Evolutionary conservation across 148 eudicot species (phyloP).

Genomic region (Rhododendron kiyosumense): DNA sequence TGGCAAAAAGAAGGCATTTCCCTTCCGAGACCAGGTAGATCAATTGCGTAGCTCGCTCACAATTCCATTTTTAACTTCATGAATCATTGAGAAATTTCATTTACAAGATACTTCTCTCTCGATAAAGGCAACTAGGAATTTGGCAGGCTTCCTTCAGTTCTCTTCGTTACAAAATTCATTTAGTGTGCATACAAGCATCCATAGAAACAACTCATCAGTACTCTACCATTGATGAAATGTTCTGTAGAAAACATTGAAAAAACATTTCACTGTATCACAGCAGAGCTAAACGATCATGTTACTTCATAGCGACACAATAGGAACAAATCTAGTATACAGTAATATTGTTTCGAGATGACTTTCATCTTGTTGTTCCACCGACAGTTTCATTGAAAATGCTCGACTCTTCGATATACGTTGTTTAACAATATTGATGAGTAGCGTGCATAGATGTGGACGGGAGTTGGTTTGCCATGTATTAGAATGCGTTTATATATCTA

Average conservation of each 20-base stretch:
- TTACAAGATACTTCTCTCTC: background rate
- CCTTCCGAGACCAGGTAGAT: slow-evolving; percentile 97
- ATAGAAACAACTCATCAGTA: background rate
- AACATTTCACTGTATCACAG: background rate
- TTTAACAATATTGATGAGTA: background rate
- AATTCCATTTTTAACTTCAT: background rate
- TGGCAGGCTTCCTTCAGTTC: background rate
- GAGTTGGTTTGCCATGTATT: background rate
- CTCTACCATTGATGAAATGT: background rate
- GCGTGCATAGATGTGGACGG: background rate
- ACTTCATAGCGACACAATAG: background rate
- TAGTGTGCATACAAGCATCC: no score
- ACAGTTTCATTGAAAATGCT: background rate
- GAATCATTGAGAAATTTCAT: background rate
- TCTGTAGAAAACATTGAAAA: background rate
- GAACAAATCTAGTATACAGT: background rate
- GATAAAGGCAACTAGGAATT: background rate
- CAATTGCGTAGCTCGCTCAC: background rate
- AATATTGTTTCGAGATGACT: background rate
- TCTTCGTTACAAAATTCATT: background rate
- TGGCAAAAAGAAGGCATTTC: slow-evolving; percentile 94
- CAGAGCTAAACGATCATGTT: background rate
- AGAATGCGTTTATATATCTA: no score
- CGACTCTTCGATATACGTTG: no score
- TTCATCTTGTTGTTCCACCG: background rate